Percentiles rank a stretch among this genome's conserved stretches.
These are phyloP conservation scores for Dentipellis sp. DNA, from an alignment of 768 basidiomycete species.

Conservation along the genomic window DNA sequence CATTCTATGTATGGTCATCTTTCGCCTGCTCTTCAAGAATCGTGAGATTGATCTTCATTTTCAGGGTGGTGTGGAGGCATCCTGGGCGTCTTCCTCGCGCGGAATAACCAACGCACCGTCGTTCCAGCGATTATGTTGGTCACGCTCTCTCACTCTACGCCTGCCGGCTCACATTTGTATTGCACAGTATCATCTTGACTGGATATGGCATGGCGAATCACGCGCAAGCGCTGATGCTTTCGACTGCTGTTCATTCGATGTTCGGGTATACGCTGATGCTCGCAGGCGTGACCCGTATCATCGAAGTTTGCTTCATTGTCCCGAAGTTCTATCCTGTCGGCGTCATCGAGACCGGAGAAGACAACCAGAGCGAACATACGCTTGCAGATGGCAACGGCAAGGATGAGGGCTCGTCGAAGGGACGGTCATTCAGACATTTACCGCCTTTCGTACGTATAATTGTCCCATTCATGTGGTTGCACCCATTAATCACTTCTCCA, in stretches of 20 bases:
- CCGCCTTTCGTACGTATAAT: constrained; percentile 69
- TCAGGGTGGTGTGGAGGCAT: constrained; percentile 88
- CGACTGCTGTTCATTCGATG: constrained; percentile 74
- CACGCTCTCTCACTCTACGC: background rate
- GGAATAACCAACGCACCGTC: constrained; percentile 78
- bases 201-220: constrained; percentile 95
- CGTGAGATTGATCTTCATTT: constrained; percentile 2
- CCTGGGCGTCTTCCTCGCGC: constrained; percentile 76
- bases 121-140: constrained; percentile 73
- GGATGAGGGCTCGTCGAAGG: constrained; percentile 20
- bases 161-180: background rate
- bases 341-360: constrained; percentile 28
- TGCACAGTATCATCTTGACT: constrained; percentile 68
- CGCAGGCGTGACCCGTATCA: constrained; percentile 69
- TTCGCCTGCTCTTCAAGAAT: background rate
- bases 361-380: constrained; percentile 59
- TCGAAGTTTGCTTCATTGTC: constrained; percentile 78
- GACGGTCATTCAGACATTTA: constrained; percentile 73
- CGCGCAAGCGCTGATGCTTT: constrained; percentile 74
- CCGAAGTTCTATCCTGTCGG: constrained; percentile 25
- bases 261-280: constrained; percentile 85
- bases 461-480: background rate
- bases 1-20: background rate
- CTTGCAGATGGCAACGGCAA: constrained; percentile 32
- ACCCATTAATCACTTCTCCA: constrained; percentile 18